Evolutionary conservation across 225 moss, liverwort and hornwort genomes (phyloP).

Genomic region (Sphagnum contortum): DNA sequence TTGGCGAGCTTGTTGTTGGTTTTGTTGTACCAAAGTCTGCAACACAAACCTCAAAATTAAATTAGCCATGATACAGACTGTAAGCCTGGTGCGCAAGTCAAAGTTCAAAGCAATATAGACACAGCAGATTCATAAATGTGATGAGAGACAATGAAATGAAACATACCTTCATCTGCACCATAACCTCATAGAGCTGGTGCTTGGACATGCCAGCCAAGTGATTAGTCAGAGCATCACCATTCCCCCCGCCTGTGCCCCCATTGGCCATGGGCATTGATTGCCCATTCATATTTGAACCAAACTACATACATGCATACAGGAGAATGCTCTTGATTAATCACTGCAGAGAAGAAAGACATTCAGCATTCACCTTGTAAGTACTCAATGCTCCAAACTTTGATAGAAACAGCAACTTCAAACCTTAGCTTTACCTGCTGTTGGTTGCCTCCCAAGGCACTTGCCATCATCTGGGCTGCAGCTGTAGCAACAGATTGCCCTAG

Average conservation of each 20-base stretch:
- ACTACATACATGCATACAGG: slow-evolving; percentile 20
- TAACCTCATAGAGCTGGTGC: slow-evolving; percentile 87
- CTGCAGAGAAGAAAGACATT: no score
- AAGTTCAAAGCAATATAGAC: no score
- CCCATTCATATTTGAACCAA: slow-evolving; percentile 50
- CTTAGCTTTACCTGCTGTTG: slow-evolving; percentile 27
- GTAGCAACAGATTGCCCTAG: slow-evolving; percentile 85
- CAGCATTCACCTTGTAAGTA: no score
- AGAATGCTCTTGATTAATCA: no score
- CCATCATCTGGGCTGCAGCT: slow-evolving; percentile 72
- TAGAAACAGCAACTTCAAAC: no score
- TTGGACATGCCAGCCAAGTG: slow-evolving; percentile 96
- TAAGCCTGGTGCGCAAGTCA: no score
- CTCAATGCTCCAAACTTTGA: no score
- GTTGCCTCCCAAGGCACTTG: slow-evolving; percentile 64
- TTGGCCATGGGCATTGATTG: slow-evolving; percentile 56
- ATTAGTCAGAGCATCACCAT: slow-evolving; percentile 67
- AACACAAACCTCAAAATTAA: neutral
- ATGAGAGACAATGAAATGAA: neutral
- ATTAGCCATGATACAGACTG: no score
- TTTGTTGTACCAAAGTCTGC: slow-evolving; percentile 93
- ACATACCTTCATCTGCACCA: slow-evolving; percentile 97
- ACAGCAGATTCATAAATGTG: no score
- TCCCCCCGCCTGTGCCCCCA: slow-evolving; percentile 41
- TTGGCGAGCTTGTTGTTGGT: slow-evolving; percentile 97